Base-by-base conservation (phyloP, 805 yeast species). In the Metschnikowia peoriensis region DNA sequence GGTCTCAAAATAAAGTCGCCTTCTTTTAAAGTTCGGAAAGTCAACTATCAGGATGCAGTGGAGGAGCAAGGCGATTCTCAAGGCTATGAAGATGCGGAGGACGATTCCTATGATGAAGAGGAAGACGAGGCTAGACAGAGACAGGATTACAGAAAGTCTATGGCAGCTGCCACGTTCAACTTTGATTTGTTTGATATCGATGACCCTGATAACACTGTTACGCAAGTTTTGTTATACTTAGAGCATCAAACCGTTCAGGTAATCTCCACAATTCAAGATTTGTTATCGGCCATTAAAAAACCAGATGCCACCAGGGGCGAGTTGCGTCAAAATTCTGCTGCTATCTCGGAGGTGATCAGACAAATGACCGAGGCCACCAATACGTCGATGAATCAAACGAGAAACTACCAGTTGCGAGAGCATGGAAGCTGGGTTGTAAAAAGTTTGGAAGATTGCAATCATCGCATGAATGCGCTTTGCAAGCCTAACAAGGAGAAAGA, bases 221-320 rank as follows among this genome's bases (percentile, higher is more conserved):
- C 89, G 7, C 96, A 90, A 62, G 82, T 93, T 53, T 80, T 92
- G 61, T 76, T 85, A 29, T 93, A 91, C 66, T 77, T 93, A 62
- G 98, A 93, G 67, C 96, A 90, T 68, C 97, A 92, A 71, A 92
- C 97, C 0, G 92, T 89, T 15, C 88, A 88, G 62, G 97, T 93
- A 1, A 92, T 93, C 45, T 82, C 91, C 12, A 89, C 97, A 0
- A 92, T 92, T 60, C 97, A 92, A 66, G 81, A 88, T 16, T 77
- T 93, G 55, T 76, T 93, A 53, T 81, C 84, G 4, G 83, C 93
- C 0, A 88, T 88, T 60, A 87, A 87, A 68, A 82, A 82, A 60
- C 89, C 90, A 16, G 84, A 86, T 62, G 84, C 89, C 1, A 86
- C 89, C 0, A 83, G 85, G 57, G 91, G 89, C 2, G 86, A 82